These are phyloP conservation scores for Cicer cuneatum DNA, from an alignment of 306 rosid genomes.

Conservation along the genomic window DNA sequence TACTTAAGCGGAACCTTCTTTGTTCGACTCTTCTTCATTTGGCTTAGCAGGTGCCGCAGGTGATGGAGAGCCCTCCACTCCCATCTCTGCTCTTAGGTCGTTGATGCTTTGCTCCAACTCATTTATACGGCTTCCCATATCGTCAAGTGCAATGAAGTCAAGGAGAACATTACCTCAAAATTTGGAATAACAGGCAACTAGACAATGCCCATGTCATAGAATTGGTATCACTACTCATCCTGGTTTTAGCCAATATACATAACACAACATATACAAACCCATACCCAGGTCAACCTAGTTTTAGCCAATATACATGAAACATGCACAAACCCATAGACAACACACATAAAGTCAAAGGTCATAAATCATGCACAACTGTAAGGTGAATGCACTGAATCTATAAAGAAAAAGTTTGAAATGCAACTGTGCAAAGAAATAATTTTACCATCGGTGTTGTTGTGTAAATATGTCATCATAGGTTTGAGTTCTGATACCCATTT, in stretches of 20 bases:
- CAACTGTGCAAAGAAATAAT: background rate
- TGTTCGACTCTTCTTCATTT: constrained; percentile 59
- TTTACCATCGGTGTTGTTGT: background rate
- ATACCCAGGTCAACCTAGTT: background rate
- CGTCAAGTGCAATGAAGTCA: constrained; percentile 85
- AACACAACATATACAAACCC: constrained; percentile 6
- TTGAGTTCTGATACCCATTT: background rate
- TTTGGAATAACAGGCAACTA: constrained; percentile 33
- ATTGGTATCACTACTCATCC: constrained; percentile 32
- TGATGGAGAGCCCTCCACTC: constrained; percentile 87
- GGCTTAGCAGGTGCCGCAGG: constrained; percentile 63
- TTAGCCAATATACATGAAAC: constrained; percentile 30
- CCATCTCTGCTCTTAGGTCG: constrained; percentile 90
- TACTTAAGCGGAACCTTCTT: constrained; percentile 67
- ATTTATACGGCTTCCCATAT: constrained; percentile 92
- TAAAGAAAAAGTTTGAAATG: background rate
- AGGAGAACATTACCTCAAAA: constrained; percentile 51
- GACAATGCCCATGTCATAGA: constrained; percentile 23
- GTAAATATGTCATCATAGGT: background rate
- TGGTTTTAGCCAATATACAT: constrained; percentile 20
- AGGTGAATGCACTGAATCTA: constrained; percentile 20
- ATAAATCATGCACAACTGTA: constrained; percentile 27
- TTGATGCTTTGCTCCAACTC: constrained; percentile 96
- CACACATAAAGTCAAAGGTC: background rate
- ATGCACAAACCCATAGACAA: constrained; percentile 7